phyloP scores from a whole-genome alignment of 179 eudicot species.

The Silene vulgaris region DNA sequence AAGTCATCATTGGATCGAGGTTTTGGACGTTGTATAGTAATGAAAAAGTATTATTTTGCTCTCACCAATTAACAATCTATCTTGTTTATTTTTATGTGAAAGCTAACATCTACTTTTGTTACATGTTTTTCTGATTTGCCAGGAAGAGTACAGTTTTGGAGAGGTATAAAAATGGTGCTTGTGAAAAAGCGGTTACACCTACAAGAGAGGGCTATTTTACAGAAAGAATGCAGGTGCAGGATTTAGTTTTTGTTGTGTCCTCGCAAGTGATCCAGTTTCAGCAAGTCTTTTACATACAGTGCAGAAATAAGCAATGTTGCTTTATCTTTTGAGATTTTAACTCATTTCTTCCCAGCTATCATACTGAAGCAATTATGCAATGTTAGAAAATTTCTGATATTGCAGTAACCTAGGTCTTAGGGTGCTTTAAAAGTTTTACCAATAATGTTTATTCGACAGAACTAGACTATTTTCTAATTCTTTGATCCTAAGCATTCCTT shows the following conservation, averaged over 20 bases:
- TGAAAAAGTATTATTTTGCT: constrained; percentile 58
- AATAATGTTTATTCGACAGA: no score
- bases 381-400: not conserved
- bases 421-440: no score
- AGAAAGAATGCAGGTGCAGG: constrained; percentile 64
- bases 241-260: not conserved
- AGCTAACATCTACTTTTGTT: constrained; percentile 14
- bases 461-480: no score
- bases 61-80: constrained; percentile 9
- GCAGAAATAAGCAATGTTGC: not conserved
- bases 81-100: not conserved
- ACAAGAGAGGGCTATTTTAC: constrained; percentile 48
- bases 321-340: not conserved
- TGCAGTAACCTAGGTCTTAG: no score
- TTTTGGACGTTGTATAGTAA: constrained; percentile 95
- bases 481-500: no score
- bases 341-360: not conserved
- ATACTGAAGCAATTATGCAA: not conserved
- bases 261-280: not conserved
- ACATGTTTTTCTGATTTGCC: constrained; percentile 1
- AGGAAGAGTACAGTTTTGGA: constrained; percentile 49
- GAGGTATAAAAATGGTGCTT: constrained; percentile 48
- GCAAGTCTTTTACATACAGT: not conserved
- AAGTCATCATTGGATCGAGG: constrained; percentile 97
- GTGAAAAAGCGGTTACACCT: constrained; percentile 61